Evolutionary conservation across 2,329 filamentous ascomycete genomes (phyloP).

Genomic region (Talaromyces islandicus): DNA sequence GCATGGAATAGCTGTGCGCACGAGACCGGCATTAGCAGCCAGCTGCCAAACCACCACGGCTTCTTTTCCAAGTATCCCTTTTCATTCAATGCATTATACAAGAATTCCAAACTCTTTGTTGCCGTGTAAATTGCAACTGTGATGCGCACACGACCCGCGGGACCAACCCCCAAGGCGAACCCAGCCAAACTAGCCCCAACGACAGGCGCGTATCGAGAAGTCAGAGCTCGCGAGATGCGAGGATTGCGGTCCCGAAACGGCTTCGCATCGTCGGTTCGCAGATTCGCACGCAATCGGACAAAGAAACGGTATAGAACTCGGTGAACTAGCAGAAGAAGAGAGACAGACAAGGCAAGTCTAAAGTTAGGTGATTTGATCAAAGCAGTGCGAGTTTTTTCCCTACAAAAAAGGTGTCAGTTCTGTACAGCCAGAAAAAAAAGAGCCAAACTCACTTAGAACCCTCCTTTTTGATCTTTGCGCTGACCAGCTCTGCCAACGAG

Average conservation of each 20-base stretch:
- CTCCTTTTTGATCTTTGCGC: constrained; percentile 19
- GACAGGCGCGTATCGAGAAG: constrained; percentile 76
- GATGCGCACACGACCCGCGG: constrained; percentile 62
- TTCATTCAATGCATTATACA: constrained; percentile 76
- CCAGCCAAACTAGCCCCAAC: constrained; percentile 87
- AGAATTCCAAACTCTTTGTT: constrained; percentile 77
- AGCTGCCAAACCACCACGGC: constrained; percentile 81
- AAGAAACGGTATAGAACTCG: constrained; percentile 88
- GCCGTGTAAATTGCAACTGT: constrained; percentile 76
- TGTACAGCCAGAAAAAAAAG: neutral
- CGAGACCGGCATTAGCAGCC: constrained; percentile 71
- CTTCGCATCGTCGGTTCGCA: constrained; percentile 72
- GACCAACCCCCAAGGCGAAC: constrained; percentile 73
- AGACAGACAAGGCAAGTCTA: constrained; percentile 74
- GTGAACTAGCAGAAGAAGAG: constrained; percentile 80
- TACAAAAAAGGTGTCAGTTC: constrained; percentile 14
- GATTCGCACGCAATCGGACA: constrained; percentile 66
- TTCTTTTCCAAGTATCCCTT: constrained; percentile 61
- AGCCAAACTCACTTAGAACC: constrained; percentile 16
- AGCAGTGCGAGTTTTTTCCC: constrained; percentile 32
- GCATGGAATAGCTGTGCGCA: constrained; percentile 72
- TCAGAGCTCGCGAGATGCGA: constrained; percentile 65
- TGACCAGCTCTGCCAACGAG: constrained; percentile 56
- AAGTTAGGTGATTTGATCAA: constrained; percentile 58
- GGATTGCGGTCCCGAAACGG: constrained; percentile 82